Conservation (phyloP, 306 rosid genomes). For the Fragaria vesca region DNA sequence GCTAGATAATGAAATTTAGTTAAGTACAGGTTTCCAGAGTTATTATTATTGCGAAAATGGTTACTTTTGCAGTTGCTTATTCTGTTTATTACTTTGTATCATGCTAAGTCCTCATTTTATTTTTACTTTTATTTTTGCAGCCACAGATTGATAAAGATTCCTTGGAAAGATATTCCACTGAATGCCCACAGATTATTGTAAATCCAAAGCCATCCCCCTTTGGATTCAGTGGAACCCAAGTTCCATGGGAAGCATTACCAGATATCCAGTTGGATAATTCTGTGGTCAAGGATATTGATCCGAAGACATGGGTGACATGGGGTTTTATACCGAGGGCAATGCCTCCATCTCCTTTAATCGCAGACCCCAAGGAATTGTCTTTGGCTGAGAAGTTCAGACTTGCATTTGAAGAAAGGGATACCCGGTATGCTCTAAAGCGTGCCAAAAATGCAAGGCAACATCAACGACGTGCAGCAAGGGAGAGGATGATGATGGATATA, state of each 20-base stretch:
- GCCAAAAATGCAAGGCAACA: conserved; percentile 92
- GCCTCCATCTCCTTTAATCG: conserved; percentile 27
- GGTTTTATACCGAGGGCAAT: conserved; percentile 38
- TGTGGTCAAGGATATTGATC: conserved; percentile 57
- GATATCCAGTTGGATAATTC: conserved; percentile 51
- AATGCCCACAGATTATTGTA: conserved; percentile 80
- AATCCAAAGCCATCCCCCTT: conserved; percentile 74
- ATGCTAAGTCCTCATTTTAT: neutral
- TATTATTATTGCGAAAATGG: neutral
- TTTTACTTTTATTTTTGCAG: conserved; percentile 41
- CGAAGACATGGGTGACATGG: conserved; percentile 65
- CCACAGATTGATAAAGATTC: conserved; percentile 65
- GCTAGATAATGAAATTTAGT: neutral
- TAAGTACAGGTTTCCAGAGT: neutral
- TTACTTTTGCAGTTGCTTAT: neutral
- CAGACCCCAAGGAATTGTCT: conserved; percentile 51
- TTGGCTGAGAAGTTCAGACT: conserved; percentile 87
- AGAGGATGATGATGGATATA: conserved; percentile 57
- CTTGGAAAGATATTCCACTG: conserved; percentile 53
- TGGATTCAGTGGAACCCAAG: conserved; percentile 54
- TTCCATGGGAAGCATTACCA: conserved; percentile 74
- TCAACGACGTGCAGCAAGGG: conserved; percentile 76
- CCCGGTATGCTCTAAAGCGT: conserved; percentile 77
- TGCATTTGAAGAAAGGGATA: conserved; percentile 91
- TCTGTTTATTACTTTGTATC: neutral